Base-by-base conservation (phyloP, 2,329 filamentous ascomycete genomes). In the Capronia coronata region DNA sequence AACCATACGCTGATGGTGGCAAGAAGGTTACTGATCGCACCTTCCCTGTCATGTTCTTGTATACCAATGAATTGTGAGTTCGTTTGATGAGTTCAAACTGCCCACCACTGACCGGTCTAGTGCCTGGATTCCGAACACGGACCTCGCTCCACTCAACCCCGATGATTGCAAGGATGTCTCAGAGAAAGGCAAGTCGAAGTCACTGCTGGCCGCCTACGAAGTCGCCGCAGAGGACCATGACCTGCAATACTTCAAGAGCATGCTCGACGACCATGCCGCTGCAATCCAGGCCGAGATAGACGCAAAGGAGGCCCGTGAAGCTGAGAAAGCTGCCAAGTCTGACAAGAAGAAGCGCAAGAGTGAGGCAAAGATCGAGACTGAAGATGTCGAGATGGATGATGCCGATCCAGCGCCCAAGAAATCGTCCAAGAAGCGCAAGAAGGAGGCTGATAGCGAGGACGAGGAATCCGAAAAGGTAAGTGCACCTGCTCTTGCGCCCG, bases 11-110 rank as follows among this genome's bases (percentile, higher is more conserved):
- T 34, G 89, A 95, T 62, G 90, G 86, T 53, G 91, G 87, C 61
- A 93, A 93, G 74, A 86, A 89, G 59, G 82, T 79, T 35, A 80
- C 83, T 54, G 89, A 96, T 68, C 80, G 91, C 56, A 89, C 86
- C 23, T 97, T 89, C 66, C 87, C 91, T 3, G 83, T 97, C 64
- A 96, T 97, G 91, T 97, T 95, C 67, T 73, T 97, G 43, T 76
- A 81, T 57, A 95, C 90, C 30, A 96, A 97, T 63, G 91, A 97
- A 76, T 97, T 98, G 93, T 98, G 73, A 80, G 91, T 81, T 22
- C 37, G 32, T 32, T 30, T 13, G 14, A 60, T 11, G 10, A 32
- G 13, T n/a, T 10, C 5, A 10, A 1, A 25, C 8, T n/a, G 22
- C 5, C 16, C 14, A 23, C 16, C 49, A 43, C 61, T 64, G 39